Base-by-base conservation (phyloP, 2,329 filamentous ascomycete genomes). In the Calcarisporium arbuscula region DNA sequence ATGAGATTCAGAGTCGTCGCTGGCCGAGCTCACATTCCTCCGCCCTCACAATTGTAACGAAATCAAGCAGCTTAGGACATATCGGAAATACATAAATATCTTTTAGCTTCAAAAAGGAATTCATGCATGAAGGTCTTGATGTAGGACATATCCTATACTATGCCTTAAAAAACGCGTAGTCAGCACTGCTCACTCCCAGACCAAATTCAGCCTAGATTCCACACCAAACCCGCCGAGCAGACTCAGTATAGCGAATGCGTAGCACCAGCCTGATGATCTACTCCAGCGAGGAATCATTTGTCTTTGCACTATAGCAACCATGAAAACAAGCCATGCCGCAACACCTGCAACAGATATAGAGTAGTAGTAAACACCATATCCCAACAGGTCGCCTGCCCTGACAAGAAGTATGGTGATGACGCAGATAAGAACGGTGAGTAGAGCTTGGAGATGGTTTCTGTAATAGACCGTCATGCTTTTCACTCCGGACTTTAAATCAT, bases 401-500 rank as follows among this genome's bases (percentile, higher is more conserved):
- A 34, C 35, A 15, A 46, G 22, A 12, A 46, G 32, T 2, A 35
- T 38, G 10, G 34, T 35, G 12, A 46, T 45, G 4, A 34, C 33
- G 20, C 27, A 19, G 14, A 38, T 34, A 14, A 47, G 30, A 10
- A 38, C 21, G n/a, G 32, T 25, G 9, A 45, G 28, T 8, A 47
- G 42, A 11, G 32, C 25, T 17, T 42, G 39, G 4, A 41, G 36
- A 27, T 45, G 36, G 29, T 48, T 43, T 22, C 44, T 34, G 30
- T 50, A 50, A 3, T 43, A 42, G 17, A 53, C 50, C 3, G 54
- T 54, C 43, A 58, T 47, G 26, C 46, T 50, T 45, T 54, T 54
- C 41, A 61, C 53, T 3, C 58, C 58, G 3, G 51, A 50, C 29
- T 56, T 53, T 19, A 54, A 26, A 35, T 63, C 60, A 28, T 59